phyloP scores from a whole-genome alignment of 2,329 filamentous ascomycete species.

The Epichloe typhina region DNA sequence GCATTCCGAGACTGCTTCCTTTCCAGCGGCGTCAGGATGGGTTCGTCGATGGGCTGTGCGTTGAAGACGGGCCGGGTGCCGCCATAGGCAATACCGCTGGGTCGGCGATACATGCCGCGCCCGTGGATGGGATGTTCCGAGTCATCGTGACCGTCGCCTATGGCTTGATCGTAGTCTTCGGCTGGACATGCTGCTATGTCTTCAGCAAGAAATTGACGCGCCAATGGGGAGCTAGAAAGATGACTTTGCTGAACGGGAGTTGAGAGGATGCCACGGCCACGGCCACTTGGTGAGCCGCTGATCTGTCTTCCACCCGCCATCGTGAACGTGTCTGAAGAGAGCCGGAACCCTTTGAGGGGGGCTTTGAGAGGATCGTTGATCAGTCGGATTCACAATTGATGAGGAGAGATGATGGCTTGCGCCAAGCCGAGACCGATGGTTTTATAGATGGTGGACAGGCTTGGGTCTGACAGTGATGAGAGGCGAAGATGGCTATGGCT shows the following conservation, averaged over 20 bases:
- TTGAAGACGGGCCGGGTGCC: constrained; percentile 58
- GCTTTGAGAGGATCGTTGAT: not conserved
- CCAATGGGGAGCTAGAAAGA: constrained; percentile 49
- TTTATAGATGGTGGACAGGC: too few relatives aligned
- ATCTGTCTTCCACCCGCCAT: constrained; percentile 4
- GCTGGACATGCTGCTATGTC: constrained; percentile 54
- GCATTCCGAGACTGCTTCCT: constrained; percentile 42
- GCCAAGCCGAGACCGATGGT: not conserved
- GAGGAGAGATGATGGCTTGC: not conserved
- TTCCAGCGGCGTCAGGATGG: constrained; percentile 40
- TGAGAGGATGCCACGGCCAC: constrained; percentile 2
- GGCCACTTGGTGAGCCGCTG: constrained; percentile 3
- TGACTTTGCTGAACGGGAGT: constrained; percentile 20
- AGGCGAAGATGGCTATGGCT: not conserved
- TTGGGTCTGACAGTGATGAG: too few relatives aligned
- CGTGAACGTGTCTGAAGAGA: not conserved
- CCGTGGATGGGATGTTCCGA: constrained; percentile 23
- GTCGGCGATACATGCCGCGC: constrained; percentile 56
- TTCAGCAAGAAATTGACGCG: constrained; percentile 49
- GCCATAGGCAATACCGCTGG: constrained; percentile 62
- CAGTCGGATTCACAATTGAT: not conserved
- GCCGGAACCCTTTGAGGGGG: not conserved
- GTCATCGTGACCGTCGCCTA: constrained; percentile 18
- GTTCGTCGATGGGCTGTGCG: constrained; percentile 33
- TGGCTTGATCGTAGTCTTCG: constrained; percentile 30